Evolutionary conservation across 345 rosid species (phyloP), one percentile per base, ranked within the genome.

Genomic region (Corymbia maculata): DNA sequence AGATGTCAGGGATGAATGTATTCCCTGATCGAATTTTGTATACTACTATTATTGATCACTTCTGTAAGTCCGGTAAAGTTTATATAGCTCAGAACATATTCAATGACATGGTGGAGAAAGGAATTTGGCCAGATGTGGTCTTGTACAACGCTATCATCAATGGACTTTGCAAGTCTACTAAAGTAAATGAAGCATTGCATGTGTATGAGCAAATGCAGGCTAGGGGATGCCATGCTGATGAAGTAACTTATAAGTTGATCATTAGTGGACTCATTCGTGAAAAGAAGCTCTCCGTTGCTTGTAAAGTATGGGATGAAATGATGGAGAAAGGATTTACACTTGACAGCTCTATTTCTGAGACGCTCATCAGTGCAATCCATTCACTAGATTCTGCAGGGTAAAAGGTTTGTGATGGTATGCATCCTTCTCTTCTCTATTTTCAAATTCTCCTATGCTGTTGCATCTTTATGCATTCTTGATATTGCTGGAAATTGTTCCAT

Each of bases 281-380:
- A 90, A 95, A 93, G 88, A 93, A 94, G 85, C 57, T 95, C 86
- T 88, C 94, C 50, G 51, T 86, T 70, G 99, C 99, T 89, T 95
- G 94, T 93, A 92, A 88, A 90, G 89, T 97, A 88, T 98, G 99
- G 99, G 99, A 96, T 94, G 93, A 94, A 92, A 98, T 98, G 99
- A 98, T 98, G 99, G 98, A 98, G 91, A 96, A 92, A 91, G 99
- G 99, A 86, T 95, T 95, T 90, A 95, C 98, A 52, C 99, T 98
- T 88, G 98, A 98, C 89, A 94, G 92, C 91, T 89, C 93, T 89
- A 89, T 94, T 88, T 95, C 99, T 49, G 98, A 94, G 85, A 91
- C 90, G 44, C 96, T 97, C 75, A 91, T 97, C 79, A 91, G 92
- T 68, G 95, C 95, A 75, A 91, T 91, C 57, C 91, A 89, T 88